phyloP scores from a whole-genome alignment of 108 stramenopile genomes.

The Cylindrotheca fusiformis region DNA sequence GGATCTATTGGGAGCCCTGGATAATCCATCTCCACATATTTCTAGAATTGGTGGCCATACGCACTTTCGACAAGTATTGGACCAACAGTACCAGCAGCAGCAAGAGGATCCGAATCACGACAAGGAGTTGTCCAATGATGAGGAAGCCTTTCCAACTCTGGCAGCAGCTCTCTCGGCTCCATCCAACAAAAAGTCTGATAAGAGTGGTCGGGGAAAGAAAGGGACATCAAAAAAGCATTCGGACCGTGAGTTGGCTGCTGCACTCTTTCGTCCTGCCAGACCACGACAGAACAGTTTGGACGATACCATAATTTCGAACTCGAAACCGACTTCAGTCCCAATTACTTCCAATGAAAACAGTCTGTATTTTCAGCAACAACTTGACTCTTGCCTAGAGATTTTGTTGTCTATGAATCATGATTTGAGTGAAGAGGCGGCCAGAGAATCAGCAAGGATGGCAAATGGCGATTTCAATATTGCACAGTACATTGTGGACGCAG shows the following conservation, averaged over 20 bases:
- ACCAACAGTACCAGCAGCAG: neutral
- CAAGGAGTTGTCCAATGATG: neutral
- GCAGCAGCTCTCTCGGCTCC: conserved; percentile 10
- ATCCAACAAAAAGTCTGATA: conserved; percentile 3
- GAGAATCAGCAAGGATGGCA: conserved; percentile 49
- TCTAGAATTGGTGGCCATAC: neutral
- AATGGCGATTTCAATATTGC: conserved; percentile 69
- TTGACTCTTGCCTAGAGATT: conserved; percentile 59
- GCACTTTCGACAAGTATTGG: neutral
- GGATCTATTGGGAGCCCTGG: conserved; percentile 50
- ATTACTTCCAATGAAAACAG: neutral
- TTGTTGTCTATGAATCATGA: conserved; percentile 63
- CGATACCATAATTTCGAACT: conserved; percentile 11
- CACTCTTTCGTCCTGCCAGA: conserved; percentile 41
- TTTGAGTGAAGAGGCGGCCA: conserved; percentile 52
- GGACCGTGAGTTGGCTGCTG: conserved; percentile 42
- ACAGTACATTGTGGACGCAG: conserved; percentile 68
- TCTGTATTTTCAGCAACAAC: conserved; percentile 34
- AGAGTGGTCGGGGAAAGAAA: conserved; percentile 15
- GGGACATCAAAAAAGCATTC: conserved; percentile 17
- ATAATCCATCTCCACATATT: conserved; percentile 37
- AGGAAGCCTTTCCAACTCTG: conserved; percentile 40
- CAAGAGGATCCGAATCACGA: neutral
- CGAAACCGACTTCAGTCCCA: conserved; percentile 5
- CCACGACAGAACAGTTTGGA: conserved; percentile 46